Evolutionary conservation across 2,329 filamentous ascomycete genomes (phyloP).

Genomic region (Diaporthe sp.): DNA sequence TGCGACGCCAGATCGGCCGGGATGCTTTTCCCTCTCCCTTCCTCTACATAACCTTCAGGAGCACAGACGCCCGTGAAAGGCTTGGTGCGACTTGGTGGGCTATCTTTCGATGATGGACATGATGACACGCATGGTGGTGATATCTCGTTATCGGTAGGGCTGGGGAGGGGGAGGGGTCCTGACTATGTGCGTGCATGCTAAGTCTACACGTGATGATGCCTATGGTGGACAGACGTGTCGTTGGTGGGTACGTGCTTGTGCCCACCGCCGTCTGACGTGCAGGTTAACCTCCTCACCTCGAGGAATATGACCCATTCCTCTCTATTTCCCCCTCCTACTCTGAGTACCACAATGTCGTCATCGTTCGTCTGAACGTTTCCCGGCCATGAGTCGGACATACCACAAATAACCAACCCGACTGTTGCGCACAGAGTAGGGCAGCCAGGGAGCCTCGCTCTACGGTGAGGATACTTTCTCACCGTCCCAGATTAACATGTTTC

Average conservation of each 20-base stretch:
- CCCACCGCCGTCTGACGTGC: constrained; percentile 26
- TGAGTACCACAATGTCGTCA: constrained; percentile 14
- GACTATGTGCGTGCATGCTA: background rate
- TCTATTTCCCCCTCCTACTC: background rate
- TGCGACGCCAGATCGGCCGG: constrained; percentile 6
- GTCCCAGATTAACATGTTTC: background rate
- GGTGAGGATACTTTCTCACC: background rate
- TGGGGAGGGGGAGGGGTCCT: background rate
- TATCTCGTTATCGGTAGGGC: constrained; percentile 15
- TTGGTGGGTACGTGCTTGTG: constrained; percentile 2
- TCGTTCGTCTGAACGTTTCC: constrained; percentile 22
- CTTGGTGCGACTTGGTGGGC: background rate
- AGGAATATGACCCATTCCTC: background rate
- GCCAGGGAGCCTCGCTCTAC: background rate
- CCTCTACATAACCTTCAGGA: background rate
- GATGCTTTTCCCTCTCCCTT: background rate
- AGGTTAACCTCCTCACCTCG: background rate
- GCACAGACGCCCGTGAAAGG: constrained; percentile 1
- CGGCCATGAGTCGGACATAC: background rate
- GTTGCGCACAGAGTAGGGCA: constrained; percentile 6
- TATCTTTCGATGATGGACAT: background rate
- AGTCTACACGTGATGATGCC: background rate
- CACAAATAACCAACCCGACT: constrained; percentile 13
- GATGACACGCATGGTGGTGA: constrained; percentile 22
- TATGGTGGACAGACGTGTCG: constrained; percentile 5